Base-by-base conservation (phyloP, 176 grass and related monocot species). In the Hordeum marinum region DNA sequence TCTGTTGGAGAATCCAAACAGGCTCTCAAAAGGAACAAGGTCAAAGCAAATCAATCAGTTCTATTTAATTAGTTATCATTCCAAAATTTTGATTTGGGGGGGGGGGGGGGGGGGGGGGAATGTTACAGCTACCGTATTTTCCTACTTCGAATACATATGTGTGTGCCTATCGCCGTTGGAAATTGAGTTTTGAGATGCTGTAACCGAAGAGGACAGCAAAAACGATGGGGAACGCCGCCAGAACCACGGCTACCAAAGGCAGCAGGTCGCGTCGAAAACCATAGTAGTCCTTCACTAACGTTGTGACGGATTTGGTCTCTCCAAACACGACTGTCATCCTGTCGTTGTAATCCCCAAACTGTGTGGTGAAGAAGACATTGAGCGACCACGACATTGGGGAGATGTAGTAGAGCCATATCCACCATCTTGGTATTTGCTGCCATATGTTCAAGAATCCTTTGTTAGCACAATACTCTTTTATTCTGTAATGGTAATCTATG, bases 351-450 rank as follows among this genome's bases (percentile, higher is more conserved):
- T 97, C 86, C 42, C 90, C 94, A n/a, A 90, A 92, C 11, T 97
- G 94, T 17, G 94, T 88, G 9, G 85, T 90, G 69, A 97, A 90
- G 32, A 97, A 89, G 35, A 86, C 83, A 80, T 94, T 79, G 26
- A 97, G 79, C 5, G 92, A 83, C 94, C 92, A 97, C 1, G 87
- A 81, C 42, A 90, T 17, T 8, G 92, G 92, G 37, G 78, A 86
- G 0, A 74, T 17, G 26, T 97, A 97, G 65, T 97, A 94, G 27
- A 94, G 7, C 94, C 90, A 97, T 83, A 92, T 80, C 94, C 92
- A 97, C 94, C 94, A 97, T 83, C 78, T 86, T 1, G 92, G 94
- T 76, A 97, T 94, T 97, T 89, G 80, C 92, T 97, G 90, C 85
- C 90, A 79, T 57, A 68, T 60, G 37, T 81, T 17, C 35, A 81